A percentile compares a stretch with the other conserved stretches of the same genome.
Evolutionary conservation across 371 early-diverging fungal species (phyloP).

Genomic region (Syncephalis fuscata): DNA sequence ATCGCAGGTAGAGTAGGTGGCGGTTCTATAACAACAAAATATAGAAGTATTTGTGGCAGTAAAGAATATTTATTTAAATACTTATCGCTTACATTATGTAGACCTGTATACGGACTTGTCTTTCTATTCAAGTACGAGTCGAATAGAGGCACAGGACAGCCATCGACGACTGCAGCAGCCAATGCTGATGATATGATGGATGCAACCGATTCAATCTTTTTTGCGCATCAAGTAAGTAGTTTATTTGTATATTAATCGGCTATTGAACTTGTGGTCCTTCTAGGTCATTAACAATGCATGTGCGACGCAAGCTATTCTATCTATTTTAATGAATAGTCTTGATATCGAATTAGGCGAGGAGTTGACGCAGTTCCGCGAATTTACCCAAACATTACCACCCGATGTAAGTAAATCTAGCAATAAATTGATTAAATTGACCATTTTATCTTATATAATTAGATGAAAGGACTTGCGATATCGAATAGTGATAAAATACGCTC

Average conservation of each 20-base stretch:
- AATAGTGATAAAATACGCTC: conserved; percentile 63
- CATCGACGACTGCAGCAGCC: conserved; percentile 13
- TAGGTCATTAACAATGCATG: conserved; percentile 78
- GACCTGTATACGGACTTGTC: conserved; percentile 69
- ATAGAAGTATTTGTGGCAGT: neutral
- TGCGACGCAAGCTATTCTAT: conserved; percentile 86
- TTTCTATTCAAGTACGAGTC: conserved; percentile 81
- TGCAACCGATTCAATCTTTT: conserved; percentile 39
- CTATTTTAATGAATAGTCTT: conserved; percentile 57
- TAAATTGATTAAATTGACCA: neutral
- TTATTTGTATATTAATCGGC: neutral
- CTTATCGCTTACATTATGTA: conserved; percentile 9
- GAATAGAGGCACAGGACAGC: conserved; percentile 12
- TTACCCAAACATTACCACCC: conserved; percentile 59
- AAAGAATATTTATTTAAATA: neutral
- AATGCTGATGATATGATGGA: neutral
- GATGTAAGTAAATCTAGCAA: conserved; percentile 25
- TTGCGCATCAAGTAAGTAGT: conserved; percentile 47
- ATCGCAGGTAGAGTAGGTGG: conserved; percentile 38
- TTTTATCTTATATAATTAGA: conserved; percentile 15
- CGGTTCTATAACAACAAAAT: too few relatives aligned
- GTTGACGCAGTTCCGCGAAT: conserved; percentile 56
- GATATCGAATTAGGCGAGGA: conserved; percentile 56
- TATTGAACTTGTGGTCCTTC: too few relatives aligned
- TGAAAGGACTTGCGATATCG: conserved; percentile 68